These are phyloP conservation scores for Iris macrosiphon DNA, from an alignment of 106 monocot genomes.

Conservation along the genomic window DNA sequence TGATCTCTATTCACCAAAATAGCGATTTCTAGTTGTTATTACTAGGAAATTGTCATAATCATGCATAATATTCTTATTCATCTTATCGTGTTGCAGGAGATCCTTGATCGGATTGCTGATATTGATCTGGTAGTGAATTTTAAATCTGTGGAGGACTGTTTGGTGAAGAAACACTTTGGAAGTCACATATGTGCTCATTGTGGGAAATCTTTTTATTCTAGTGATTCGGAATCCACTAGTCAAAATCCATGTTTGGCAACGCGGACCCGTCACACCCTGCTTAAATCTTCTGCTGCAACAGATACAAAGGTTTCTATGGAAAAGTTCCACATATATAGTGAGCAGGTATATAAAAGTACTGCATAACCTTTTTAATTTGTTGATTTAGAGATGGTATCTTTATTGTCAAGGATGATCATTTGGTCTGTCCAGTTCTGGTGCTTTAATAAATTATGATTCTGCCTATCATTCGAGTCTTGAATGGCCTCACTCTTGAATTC, in stretches of 20 bases:
- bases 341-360: constrained; percentile 38
- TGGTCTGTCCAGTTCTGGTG: no score
- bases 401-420: no score
- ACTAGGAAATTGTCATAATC: no score
- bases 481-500: no score
- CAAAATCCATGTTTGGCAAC: constrained; percentile 44
- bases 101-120: constrained; percentile 82
- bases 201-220: constrained; percentile 40
- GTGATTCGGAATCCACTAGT: constrained; percentile 32
- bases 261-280: constrained; percentile 23
- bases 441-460: no score
- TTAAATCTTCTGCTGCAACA: constrained; percentile 24
- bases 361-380: no score
- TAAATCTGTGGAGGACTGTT: constrained; percentile 59
- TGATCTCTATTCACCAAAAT: no score
- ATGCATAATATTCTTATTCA: no score
- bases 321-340: constrained; percentile 42
- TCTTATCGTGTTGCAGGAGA: constrained; percentile 41
- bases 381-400: no score
- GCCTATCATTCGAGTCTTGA: no score
- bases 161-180: constrained; percentile 50
- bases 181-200: constrained; percentile 54
- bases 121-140: constrained; percentile 95
- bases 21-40: no score
- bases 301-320: constrained; percentile 32